These are phyloP conservation scores for Taiozyma onychis DNA, from an alignment of 1,139 yeast species.

Conservation along the genomic window DNA sequence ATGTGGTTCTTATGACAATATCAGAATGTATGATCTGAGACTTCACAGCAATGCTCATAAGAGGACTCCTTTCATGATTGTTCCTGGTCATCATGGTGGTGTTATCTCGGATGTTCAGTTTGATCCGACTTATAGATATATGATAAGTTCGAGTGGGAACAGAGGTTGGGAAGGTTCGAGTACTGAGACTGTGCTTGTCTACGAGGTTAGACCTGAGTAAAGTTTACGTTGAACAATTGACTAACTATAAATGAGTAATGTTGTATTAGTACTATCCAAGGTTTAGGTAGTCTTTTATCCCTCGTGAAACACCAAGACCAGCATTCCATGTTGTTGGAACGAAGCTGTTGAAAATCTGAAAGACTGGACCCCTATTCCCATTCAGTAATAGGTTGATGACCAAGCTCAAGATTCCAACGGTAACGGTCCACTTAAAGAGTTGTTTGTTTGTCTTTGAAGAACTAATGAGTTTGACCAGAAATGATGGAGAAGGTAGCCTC, in stretches of 20 bases:
- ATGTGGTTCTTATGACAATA: slow-evolving; percentile 88
- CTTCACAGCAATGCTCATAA: slow-evolving; percentile 38
- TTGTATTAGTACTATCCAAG: not conserved
- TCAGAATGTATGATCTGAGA: slow-evolving; percentile 74
- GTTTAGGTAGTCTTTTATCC: not conserved
- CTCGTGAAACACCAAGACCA: not conserved
- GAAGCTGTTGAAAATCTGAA: not conserved
- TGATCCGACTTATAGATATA: slow-evolving; percentile 81
- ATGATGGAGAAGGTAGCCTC: not conserved
- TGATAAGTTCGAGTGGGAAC: slow-evolving; percentile 90
- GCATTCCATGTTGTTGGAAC: not conserved
- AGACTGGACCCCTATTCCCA: not conserved
- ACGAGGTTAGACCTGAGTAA: slow-evolving; percentile 48
- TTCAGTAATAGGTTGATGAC: slow-evolving; percentile 3
- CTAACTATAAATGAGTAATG: not conserved
- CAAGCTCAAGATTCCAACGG: slow-evolving; percentile 11
- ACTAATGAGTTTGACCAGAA: not conserved
- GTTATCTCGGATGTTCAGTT: slow-evolving; percentile 64
- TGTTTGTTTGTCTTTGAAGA: slow-evolving; percentile 3
- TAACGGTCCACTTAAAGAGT: slow-evolving; percentile 8
- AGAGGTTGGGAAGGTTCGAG: slow-evolving; percentile 90
- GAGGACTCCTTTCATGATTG: slow-evolving; percentile 43
- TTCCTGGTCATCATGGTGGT: slow-evolving; percentile 65
- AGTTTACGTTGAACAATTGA: not conserved
- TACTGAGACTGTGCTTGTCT: slow-evolving; percentile 75